These are phyloP conservation scores for Erysimum pusillum DNA, from an alignment of 441 rosid species.

Conservation along the genomic window DNA sequence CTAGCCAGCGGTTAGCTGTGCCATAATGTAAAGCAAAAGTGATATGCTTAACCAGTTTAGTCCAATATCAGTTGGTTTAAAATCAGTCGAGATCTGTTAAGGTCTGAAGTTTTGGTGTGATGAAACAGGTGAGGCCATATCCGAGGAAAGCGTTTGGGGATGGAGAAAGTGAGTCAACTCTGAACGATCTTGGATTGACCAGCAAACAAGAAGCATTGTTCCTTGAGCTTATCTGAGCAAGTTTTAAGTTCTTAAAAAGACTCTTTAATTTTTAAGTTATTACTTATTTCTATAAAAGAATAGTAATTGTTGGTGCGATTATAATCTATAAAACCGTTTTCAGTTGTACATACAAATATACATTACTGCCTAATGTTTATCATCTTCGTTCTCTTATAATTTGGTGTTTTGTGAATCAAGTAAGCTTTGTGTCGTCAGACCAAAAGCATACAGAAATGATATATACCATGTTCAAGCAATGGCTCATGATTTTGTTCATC, in stretches of 20 bases:
- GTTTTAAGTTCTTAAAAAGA: slow-evolving; percentile 17
- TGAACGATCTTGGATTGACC: slow-evolving; percentile 88
- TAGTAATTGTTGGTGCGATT: slow-evolving; percentile 28
- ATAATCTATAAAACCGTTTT: slow-evolving; percentile 21
- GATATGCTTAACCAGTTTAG: slow-evolving; percentile 5
- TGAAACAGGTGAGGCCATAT: slow-evolving; percentile 94
- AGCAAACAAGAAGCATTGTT: slow-evolving; percentile 97
- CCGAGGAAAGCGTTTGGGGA: slow-evolving; percentile 90
- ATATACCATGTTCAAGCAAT: neutral
- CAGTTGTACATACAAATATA: slow-evolving; percentile 16
- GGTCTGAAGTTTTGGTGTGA: slow-evolving; percentile 23
- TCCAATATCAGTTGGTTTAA: neutral
- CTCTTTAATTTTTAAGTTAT: neutral
- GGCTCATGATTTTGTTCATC: neutral
- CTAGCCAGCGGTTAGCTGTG: neutral
- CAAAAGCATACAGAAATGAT: neutral
- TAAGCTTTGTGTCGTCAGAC: neutral
- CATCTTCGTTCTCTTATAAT: neutral
- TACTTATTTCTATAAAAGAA: slow-evolving; percentile 30
- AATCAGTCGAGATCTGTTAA: neutral
- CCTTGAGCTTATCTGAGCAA: slow-evolving; percentile 75
- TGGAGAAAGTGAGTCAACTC: slow-evolving; percentile 67
- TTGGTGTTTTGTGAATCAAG: neutral
- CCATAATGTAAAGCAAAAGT: neutral
- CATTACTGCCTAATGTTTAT: slow-evolving; percentile 1